A percentile compares a stretch with the other conserved stretches of the same genome.
Evolutionary conservation across 2,329 filamentous ascomycete genomes (phyloP).

Genomic region (Chrysoporthe austroafricana): DNA sequence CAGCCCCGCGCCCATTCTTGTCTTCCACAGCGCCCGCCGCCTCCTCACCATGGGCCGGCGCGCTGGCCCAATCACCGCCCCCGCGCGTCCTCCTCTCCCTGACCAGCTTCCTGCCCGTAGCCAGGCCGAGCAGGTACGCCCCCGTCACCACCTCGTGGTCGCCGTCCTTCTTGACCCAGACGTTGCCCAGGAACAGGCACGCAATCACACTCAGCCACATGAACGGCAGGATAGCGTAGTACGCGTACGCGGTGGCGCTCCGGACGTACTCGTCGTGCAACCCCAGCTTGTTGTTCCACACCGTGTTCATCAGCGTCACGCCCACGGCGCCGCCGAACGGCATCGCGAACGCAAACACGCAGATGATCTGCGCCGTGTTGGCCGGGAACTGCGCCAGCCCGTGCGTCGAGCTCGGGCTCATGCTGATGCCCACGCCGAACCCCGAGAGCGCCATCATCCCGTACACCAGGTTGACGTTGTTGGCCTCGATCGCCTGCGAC

Average conservation of each 20-base stretch:
- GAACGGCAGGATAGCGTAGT: slow-evolving; percentile 64
- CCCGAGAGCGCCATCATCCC: slow-evolving; percentile 70
- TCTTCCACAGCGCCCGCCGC: background rate
- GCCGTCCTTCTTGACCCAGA: slow-evolving; percentile 37
- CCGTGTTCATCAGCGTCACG: slow-evolving; percentile 68
- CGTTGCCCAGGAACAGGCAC: slow-evolving; percentile 39
- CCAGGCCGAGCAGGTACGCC: slow-evolving; percentile 31
- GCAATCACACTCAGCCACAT: slow-evolving; percentile 45
- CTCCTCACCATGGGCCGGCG: background rate
- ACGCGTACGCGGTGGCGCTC: slow-evolving; percentile 67
- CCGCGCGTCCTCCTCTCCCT: slow-evolving; percentile 29
- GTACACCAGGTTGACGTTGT: slow-evolving; percentile 56
- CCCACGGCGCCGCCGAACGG: slow-evolving; percentile 68
- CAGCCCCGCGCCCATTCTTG: background rate
- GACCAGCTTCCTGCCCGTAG: slow-evolving; percentile 28
- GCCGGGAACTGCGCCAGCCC: slow-evolving; percentile 64
- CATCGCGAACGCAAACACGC: slow-evolving; percentile 60
- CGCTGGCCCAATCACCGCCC: slow-evolving; percentile 9
- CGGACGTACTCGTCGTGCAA: slow-evolving; percentile 26
- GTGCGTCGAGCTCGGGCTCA: slow-evolving; percentile 66
- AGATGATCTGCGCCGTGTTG: slow-evolving; percentile 61
- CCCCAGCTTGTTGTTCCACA: slow-evolving; percentile 64
- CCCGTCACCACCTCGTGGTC: slow-evolving; percentile 34
- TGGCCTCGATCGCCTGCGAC: slow-evolving; percentile 57
- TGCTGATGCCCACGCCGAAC: slow-evolving; percentile 64